Evolutionary conservation across 2,329 filamentous ascomycete genomes (phyloP).

Genomic region (Arthrobotrys sinensis): DNA sequence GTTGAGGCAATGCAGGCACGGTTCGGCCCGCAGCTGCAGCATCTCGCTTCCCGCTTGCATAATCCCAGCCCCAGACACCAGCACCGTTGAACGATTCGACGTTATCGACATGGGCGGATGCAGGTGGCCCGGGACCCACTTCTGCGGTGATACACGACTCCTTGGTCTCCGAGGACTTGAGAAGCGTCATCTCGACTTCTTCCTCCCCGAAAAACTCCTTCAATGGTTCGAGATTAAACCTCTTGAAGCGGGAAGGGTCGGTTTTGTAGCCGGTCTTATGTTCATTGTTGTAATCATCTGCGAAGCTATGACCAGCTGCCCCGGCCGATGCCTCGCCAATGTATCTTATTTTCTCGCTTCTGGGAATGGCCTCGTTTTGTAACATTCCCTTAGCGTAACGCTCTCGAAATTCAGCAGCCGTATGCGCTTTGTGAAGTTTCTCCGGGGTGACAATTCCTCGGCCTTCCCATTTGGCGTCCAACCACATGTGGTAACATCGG

Average conservation of each 20-base stretch:
- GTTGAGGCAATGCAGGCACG: conserved; percentile 52
- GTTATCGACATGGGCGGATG: not conserved
- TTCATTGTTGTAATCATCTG: not conserved
- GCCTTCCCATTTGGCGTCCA: conserved; percentile 39
- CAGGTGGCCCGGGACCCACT: conserved; percentile 58
- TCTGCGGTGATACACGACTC: conserved; percentile 63
- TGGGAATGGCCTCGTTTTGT: not conserved
- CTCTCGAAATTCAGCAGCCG: conserved; percentile 48
- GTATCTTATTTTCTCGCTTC: conserved; percentile 23
- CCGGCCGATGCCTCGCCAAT: conserved; percentile 37
- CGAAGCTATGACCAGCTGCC: conserved; percentile 12
- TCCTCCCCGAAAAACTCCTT: conserved; percentile 45
- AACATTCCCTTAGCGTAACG: conserved; percentile 32
- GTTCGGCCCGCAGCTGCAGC: conserved; percentile 59
- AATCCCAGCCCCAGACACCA: conserved; percentile 50
- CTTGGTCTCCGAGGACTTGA: conserved; percentile 22
- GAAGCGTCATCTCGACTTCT: conserved; percentile 41
- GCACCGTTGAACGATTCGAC: conserved; percentile 25
- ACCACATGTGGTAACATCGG: conserved; percentile 49
- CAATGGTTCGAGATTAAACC: conserved; percentile 24
- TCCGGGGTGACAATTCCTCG: conserved; percentile 12
- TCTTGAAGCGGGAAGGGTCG: conserved; percentile 6
- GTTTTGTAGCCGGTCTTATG: conserved; percentile 7
- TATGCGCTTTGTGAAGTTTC: conserved; percentile 40
- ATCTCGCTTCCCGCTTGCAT: conserved; percentile 50